Evolutionary conservation across 139 green algal species (phyloP).

Genomic region (Closterium sp.): DNA sequence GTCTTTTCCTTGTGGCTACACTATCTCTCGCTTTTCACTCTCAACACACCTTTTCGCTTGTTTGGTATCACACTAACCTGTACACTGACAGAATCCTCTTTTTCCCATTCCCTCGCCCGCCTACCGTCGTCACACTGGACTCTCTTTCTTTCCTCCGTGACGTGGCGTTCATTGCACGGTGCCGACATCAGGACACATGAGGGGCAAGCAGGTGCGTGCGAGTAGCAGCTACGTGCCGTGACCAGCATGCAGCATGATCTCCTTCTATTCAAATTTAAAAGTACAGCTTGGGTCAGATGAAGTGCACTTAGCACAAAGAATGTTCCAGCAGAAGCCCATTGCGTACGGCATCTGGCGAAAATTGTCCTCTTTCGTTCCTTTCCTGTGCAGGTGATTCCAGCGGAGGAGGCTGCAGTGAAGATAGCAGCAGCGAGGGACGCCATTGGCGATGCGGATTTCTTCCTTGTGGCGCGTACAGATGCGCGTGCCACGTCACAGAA

Average conservation of each 20-base stretch:
- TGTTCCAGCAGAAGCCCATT: neutral
- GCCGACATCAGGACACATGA: slow-evolving; percentile 58
- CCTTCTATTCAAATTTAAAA: neutral
- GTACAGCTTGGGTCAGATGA: neutral
- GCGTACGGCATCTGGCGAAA: too few relatives aligned
- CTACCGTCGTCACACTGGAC: neutral
- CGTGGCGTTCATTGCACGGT: slow-evolving; percentile 64
- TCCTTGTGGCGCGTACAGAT: slow-evolving; percentile 76
- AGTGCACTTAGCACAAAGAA: neutral
- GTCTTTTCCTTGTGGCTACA: neutral
- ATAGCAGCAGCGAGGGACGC: slow-evolving; percentile 67
- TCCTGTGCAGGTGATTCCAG: slow-evolving; percentile 17
- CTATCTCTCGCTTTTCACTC: neutral
- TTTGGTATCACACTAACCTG: neutral
- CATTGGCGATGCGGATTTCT: slow-evolving; percentile 76
- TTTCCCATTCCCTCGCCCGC: neutral
- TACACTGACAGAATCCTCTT: neutral
- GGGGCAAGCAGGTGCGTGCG: slow-evolving; percentile 63
- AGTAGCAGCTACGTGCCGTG: slow-evolving; percentile 7
- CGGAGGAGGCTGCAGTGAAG: slow-evolving; percentile 44
- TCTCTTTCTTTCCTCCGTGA: neutral
- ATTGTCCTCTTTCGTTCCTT: too few relatives aligned
- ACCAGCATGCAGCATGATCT: neutral
- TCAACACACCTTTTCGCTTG: neutral
- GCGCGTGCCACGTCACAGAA: slow-evolving; percentile 61